Evolutionary conservation across 176 grass and related monocot genomes (phyloP), one percentile per base, ranked within the genome.

Genomic region (Aegilops bicornis): DNA sequence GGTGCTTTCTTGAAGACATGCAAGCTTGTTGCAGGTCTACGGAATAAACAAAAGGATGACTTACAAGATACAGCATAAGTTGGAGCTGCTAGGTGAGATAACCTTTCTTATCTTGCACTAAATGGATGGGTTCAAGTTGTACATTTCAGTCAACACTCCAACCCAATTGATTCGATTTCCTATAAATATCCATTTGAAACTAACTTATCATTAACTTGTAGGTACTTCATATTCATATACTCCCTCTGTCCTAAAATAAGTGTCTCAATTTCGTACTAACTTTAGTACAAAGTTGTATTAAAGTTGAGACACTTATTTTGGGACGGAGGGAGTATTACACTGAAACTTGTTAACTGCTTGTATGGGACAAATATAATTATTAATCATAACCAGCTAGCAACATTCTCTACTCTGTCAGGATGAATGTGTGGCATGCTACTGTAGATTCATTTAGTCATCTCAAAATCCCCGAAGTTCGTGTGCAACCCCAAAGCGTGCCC

Each of bases 1-100:
- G 94, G 87, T 84, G 30, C 87, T 87, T 94, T 97, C 91, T 52
- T 97, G 71, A 94, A 90, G 91, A 97, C 94, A 77, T 92, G 91
- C 81, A 97, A 90, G 85, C 87, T 97, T 67, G 78, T 94, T 42
- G 88, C 87, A 48, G 81, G 86, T 86, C 79, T 97, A 73, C 88
- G 84, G 93, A 91, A 76, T 81, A 91, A 83, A 71, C 77, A 85
- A 86, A 19, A 7, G 13, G 89, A 86, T 8, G 82, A 80, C 47
- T 75, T 58, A 76, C 63, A 91, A 35, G 89, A 69, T 79, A 31
- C 6, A 10, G 13, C 65, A 76, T 91, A 84, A 78, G 65, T 6
- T 37, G 69, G 69, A 25, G 61, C 29, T 63, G 61, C 64, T 79
- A 76, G 84, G 84, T 89, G 67, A 84, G 67, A 69, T 54, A 48